phyloP scores from a whole-genome alignment of 2,329 filamentous ascomycete genomes.

The Nannizziopsis arthrosporioides region DNA sequence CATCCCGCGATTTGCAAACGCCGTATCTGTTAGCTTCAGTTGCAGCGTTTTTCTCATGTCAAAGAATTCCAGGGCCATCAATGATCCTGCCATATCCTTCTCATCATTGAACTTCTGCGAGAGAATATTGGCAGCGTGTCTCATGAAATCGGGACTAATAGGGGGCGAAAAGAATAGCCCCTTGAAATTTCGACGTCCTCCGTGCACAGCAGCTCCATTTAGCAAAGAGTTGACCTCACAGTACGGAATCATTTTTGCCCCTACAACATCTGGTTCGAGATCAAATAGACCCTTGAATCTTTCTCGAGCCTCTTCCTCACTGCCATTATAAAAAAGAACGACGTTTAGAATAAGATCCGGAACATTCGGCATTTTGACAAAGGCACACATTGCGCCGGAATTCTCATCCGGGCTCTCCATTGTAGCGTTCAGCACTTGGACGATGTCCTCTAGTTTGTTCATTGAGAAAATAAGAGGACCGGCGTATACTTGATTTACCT shows the following conservation, averaged over 20 bases:
- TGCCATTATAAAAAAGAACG: slow-evolving; percentile 26
- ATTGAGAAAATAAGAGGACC: slow-evolving; percentile 22
- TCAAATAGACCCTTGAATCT: slow-evolving; percentile 28
- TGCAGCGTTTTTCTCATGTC: slow-evolving; percentile 27
- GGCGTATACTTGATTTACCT: slow-evolving; percentile 24
- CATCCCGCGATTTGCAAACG: slow-evolving; percentile 34
- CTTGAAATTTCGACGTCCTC: slow-evolving; percentile 27
- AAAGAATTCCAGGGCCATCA: slow-evolving; percentile 30
- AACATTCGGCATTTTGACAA: slow-evolving; percentile 19
- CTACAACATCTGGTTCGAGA: slow-evolving; percentile 24
- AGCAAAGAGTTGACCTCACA: slow-evolving; percentile 26
- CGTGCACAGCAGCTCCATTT: slow-evolving; percentile 22
- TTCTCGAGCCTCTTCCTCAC: slow-evolving; percentile 23
- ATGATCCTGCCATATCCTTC: slow-evolving; percentile 20
- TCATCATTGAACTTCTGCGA: slow-evolving; percentile 17
- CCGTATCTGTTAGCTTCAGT: slow-evolving; percentile 25
- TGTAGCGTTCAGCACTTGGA: slow-evolving; percentile 19
- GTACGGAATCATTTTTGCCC: slow-evolving; percentile 29
- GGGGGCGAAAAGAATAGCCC: slow-evolving; percentile 32
- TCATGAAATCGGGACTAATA: slow-evolving; percentile 23
- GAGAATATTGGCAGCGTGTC: slow-evolving; percentile 22
- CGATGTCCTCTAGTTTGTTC: slow-evolving; percentile 20
- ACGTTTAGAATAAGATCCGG: slow-evolving; percentile 18
- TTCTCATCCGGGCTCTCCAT: slow-evolving; percentile 16
- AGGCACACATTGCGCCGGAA: slow-evolving; percentile 17